phyloP scores from a whole-genome alignment of 164 flowering plant species.

The Vitis rotundifolia region DNA sequence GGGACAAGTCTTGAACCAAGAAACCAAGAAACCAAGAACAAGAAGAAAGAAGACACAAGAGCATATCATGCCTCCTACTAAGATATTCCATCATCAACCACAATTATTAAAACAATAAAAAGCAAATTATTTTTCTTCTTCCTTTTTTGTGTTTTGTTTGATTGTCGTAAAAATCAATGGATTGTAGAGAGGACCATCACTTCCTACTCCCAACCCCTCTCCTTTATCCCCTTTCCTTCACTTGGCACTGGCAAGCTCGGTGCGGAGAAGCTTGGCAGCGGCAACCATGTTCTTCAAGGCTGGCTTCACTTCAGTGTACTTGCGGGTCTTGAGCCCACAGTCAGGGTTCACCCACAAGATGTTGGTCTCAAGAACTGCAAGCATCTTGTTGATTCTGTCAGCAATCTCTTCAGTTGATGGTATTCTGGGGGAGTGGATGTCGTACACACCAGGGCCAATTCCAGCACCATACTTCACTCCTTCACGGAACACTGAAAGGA shows the following conservation, averaged over 20 bases:
- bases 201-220: too few species aligned
- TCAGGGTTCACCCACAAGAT: conserved; percentile 76
- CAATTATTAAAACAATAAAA: too few species aligned
- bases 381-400: conserved; percentile 64
- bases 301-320: conserved; percentile 61
- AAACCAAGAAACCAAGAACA: too few species aligned
- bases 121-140: too few species aligned
- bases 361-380: conserved; percentile 59
- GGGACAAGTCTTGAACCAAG: too few species aligned
- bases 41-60: too few species aligned
- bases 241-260: conserved; percentile 48
- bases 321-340: conserved; percentile 72
- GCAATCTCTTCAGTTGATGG: conserved; percentile 61
- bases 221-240: conserved; percentile 11
- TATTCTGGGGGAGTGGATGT: conserved; percentile 68
- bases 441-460: conserved; percentile 70
- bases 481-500: conserved; percentile 67
- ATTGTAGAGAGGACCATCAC: too few species aligned
- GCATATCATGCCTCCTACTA: too few species aligned
- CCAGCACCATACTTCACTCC: conserved; percentile 73
- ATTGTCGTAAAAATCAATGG: too few species aligned
- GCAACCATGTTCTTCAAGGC: conserved; percentile 63
- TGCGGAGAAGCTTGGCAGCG: conserved; percentile 63
- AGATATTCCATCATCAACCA: too few species aligned
- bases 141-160: too few species aligned